Base-by-base conservation (phyloP, 768 basidiomycete genomes). In the Mycena olivaceomarginata region DNA sequence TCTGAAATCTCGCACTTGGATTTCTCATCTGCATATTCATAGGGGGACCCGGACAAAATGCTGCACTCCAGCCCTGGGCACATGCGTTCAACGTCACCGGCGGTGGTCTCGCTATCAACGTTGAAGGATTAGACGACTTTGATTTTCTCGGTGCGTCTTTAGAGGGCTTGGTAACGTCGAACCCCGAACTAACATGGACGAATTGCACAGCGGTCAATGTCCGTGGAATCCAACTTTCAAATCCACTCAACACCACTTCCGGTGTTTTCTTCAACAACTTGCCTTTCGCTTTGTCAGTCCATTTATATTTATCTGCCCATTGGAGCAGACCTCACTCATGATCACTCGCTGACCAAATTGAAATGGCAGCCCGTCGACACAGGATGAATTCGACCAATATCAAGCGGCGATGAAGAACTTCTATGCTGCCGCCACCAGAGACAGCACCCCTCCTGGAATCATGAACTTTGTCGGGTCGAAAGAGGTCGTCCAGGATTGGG, bases 181-280 rank as follows among this genome's bases (percentile, higher is more conserved):
- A 45, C 64, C 15, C 7, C 46, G 15, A 9, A 40, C 4, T 13
- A 16, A 59, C 13, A 15, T 59, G 12, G 5, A 20, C 18, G 43
- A 45, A 45, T 45, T 45, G 43, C 51, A 6, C 43, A 79, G 80
- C 74, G 16, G 60, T 79, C 25, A 78, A 81, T 72, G 69, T 68
- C 1, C 80, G 80, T 20, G 80, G 80, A 8, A 65, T 79, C 1
- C 71, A 71, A 22, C 70, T 72, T 16, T 81, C 80, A 12, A 79
- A 75, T 45, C 76, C 78, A 18, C 60, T 81, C 10, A 81, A 81
- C 37, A 71, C 73, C 20, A n/a, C 77, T 20, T 63, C 76, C 13
- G 62, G 74, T 5, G 72, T 46, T 31, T 65, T 74, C 65, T 77
- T 75, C 70, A 76, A 75, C 53, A 18, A 77, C 48, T 41, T 79